Evolutionary conservation across 805 yeast genomes (phyloP).

Genomic region (Kodamaea kakaduensis): DNA sequence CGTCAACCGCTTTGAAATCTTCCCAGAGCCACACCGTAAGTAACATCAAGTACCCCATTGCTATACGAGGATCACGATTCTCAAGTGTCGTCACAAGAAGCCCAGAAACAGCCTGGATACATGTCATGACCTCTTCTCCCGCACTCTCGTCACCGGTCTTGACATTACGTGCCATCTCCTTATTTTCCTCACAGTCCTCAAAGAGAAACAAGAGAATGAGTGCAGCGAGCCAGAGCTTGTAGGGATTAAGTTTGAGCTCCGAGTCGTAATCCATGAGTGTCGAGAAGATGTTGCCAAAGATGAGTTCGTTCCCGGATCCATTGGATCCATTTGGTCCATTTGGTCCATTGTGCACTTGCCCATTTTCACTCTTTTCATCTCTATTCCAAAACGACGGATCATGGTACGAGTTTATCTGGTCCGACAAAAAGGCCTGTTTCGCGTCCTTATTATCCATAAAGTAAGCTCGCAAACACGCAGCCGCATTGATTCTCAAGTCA

Average conservation of each 20-base stretch:
- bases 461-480: slow-evolving; percentile 61
- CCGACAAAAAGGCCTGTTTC: slow-evolving; percentile 57
- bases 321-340: not conserved
- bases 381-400: slow-evolving; percentile 21
- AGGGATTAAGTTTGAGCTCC: slow-evolving; percentile 68
- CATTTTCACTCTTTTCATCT: slow-evolving; percentile 10
- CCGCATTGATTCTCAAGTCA: slow-evolving; percentile 74
- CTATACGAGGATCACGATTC: slow-evolving; percentile 63
- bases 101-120: slow-evolving; percentile 76
- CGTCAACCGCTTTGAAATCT: slow-evolving; percentile 68
- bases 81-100: slow-evolving; percentile 62
- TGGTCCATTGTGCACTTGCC: no score
- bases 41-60: slow-evolving; percentile 74
- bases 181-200: slow-evolving; percentile 49
- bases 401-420: slow-evolving; percentile 50
- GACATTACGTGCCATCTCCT: slow-evolving; percentile 46
- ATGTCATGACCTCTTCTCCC: slow-evolving; percentile 66
- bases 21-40: slow-evolving; percentile 76
- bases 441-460: slow-evolving; percentile 61
- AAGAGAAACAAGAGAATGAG: slow-evolving; percentile 60
- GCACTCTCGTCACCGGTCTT: slow-evolving; percentile 52
- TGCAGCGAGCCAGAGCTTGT: slow-evolving; percentile 79
- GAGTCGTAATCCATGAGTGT: slow-evolving; percentile 73
- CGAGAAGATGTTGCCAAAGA: slow-evolving; percentile 59
- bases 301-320: slow-evolving; percentile 10